These are phyloP conservation scores for Saturnispora quitensis DNA, from an alignment of 805 yeast species.

Conservation along the genomic window DNA sequence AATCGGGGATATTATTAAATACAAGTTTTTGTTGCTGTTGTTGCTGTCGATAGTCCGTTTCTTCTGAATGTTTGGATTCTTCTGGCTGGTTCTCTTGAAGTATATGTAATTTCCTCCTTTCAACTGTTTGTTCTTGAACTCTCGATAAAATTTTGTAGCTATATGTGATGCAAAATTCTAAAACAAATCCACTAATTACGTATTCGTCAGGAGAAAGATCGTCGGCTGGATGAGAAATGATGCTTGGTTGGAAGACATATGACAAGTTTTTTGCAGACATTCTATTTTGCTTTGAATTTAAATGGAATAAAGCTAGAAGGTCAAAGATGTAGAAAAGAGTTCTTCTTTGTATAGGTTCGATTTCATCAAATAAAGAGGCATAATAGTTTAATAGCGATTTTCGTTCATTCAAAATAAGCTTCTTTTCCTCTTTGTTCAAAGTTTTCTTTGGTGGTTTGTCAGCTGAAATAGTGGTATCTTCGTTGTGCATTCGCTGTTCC, in stretches of 20 bases:
- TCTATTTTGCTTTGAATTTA: constrained; percentile 64
- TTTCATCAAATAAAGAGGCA: constrained; percentile 52
- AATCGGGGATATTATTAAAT: background rate
- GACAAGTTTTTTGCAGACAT: constrained; percentile 93
- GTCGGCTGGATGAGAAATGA: constrained; percentile 84
- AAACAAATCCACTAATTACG: constrained; percentile 74
- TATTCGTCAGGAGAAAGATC: constrained; percentile 91
- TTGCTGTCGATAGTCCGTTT: background rate
- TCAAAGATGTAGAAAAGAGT: constrained; percentile 80
- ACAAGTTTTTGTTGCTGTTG: background rate
- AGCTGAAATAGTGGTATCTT: background rate
- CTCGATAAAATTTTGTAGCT: constrained; percentile 67
- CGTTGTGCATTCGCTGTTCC: constrained; percentile 19
- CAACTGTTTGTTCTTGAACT: constrained; percentile 19
- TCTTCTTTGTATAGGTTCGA: constrained; percentile 76
- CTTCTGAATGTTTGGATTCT: background rate
- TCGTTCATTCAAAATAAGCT: constrained; percentile 40
- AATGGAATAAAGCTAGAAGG: constrained; percentile 74
- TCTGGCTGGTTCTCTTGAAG: background rate
- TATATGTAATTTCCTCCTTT: background rate
- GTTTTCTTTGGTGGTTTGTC: constrained; percentile 27
- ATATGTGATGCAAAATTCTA: constrained; percentile 83
- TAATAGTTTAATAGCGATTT: constrained; percentile 63
- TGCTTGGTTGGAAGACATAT: constrained; percentile 95
- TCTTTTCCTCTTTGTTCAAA: constrained; percentile 24